Conservation (phyloP, 78 protist species). For the Emiliania huxleyi region DNA sequence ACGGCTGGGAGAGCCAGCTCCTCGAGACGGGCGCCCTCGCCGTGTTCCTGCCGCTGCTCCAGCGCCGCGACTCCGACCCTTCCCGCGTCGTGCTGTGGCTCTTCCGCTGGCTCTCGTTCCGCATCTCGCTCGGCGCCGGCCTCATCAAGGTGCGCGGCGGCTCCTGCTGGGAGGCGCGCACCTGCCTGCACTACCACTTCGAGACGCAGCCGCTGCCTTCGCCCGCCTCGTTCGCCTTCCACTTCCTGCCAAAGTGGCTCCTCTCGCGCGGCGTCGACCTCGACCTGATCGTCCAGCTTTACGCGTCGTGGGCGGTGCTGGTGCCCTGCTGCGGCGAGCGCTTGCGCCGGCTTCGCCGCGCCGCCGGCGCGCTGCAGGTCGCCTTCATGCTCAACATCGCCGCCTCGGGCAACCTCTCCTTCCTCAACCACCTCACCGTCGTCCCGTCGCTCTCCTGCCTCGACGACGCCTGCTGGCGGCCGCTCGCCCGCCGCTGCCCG, state of each 20-base stretch:
- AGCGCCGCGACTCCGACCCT: neutral
- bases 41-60: neutral
- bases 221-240: neutral
- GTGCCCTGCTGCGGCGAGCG: neutral
- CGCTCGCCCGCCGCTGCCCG: neutral
- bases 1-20: conserved; percentile 3
- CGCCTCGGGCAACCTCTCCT: neutral
- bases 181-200: neutral
- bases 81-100: neutral
- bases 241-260: neutral
- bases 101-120: neutral
- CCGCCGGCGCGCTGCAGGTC: neutral
- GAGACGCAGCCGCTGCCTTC: conserved; percentile 1
- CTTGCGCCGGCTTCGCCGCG: neutral
- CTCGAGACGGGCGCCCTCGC: neutral
- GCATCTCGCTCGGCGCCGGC: neutral
- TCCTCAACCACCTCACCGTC: neutral
- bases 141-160: neutral
- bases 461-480: neutral
- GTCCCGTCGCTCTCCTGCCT: neutral
- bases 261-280: neutral
- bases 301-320: neutral
- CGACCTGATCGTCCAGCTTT: neutral
- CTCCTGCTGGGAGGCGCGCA: neutral
- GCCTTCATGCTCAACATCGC: neutral